These are phyloP conservation scores for Neocatenulostroma microsporum DNA, from an alignment of 2,329 filamentous ascomycete genomes.

Conservation along the genomic window DNA sequence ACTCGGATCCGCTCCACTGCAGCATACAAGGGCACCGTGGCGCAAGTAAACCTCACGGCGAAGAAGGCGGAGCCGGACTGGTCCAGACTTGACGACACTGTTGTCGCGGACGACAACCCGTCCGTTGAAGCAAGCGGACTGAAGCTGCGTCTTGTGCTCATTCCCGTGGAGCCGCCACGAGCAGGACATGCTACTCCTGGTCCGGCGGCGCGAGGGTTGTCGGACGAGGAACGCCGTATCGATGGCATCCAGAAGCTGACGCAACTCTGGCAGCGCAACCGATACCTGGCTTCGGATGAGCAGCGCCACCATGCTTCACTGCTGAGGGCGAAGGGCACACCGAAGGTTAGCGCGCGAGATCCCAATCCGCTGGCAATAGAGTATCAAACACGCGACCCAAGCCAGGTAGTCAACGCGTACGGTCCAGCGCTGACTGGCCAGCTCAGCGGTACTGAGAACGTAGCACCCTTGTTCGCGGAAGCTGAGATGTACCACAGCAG, in stretches of 20 bases:
- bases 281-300: constrained; percentile 75
- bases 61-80: constrained; percentile 20
- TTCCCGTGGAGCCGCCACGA: constrained; percentile 64
- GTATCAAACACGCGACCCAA: constrained; percentile 91
- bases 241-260: constrained; percentile 89
- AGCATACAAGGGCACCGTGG: constrained; percentile 4
- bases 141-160: constrained; percentile 67
- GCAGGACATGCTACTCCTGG: constrained; percentile 47
- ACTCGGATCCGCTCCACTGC: constrained; percentile 1
- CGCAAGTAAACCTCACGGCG: constrained; percentile 10
- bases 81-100: constrained; percentile 23
- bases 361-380: constrained; percentile 87
- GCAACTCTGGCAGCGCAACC: constrained; percentile 81
- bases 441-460: constrained; percentile 48
- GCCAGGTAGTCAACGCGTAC: constrained; percentile 59
- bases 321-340: constrained; percentile 34
- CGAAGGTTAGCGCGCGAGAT: constrained; percentile 46
- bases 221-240: constrained; percentile 85
- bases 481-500: constrained; percentile 74
- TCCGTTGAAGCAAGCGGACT: constrained; percentile 13
- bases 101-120: constrained; percentile 14
- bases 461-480: constrained; percentile 62
- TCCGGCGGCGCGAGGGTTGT: constrained; percentile 25
- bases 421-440: constrained; percentile 77
- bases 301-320: constrained; percentile 61